Evolutionary conservation across 2,329 filamentous ascomycete genomes (phyloP).

Genomic region (Immersiporthe knoxdaviesiana): DNA sequence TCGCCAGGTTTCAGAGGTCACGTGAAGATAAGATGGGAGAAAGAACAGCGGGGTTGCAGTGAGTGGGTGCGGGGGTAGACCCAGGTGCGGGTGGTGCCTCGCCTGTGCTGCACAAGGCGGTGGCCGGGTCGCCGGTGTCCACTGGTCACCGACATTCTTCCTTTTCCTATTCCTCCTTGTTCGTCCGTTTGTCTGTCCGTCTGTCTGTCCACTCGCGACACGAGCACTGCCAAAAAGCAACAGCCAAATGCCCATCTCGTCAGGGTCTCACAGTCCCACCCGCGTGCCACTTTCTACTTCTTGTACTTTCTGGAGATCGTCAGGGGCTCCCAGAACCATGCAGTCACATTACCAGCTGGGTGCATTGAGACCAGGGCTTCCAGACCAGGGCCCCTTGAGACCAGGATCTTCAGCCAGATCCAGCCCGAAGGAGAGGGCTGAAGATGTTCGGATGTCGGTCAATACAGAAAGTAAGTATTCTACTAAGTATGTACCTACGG

Average conservation of each 20-base stretch:
- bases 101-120: background rate
- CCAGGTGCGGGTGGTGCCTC: no score
- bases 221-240: background rate
- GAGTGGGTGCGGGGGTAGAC: no score
- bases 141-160: constrained; percentile 16
- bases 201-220: background rate
- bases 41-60: no score
- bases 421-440: no score
- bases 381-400: background rate
- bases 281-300: no score
- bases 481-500: no score
- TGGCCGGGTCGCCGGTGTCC: constrained; percentile 2
- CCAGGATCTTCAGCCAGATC: background rate
- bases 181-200: no score
- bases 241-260: background rate
- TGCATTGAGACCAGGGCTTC: no score
- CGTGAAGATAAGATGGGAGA: constrained; percentile 28
- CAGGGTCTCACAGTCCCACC: no score
- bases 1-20: constrained; percentile 20
- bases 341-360: background rate
- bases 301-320: background rate
- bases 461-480: background rate
- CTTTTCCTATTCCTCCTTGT: no score
- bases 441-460: background rate
- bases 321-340: background rate